These are phyloP conservation scores for Sugiyamaella qingdaonensis DNA, from an alignment of 805 yeast genomes.

Conservation along the genomic window DNA sequence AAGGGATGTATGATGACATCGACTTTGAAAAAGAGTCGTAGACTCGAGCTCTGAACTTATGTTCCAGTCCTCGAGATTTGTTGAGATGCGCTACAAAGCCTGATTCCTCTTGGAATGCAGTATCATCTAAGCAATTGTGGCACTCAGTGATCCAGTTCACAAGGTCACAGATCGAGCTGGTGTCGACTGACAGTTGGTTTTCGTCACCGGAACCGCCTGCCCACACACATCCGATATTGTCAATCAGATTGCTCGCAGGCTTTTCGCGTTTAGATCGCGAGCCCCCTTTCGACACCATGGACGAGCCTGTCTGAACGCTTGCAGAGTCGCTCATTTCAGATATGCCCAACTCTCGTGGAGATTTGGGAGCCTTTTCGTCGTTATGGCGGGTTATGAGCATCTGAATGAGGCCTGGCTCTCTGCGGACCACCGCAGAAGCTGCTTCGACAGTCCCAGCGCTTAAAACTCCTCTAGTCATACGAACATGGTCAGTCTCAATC, in stretches of 20 bases:
- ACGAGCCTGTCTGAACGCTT: background rate
- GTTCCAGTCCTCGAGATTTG: background rate
- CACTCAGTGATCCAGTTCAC: slow-evolving; percentile 25
- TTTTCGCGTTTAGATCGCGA: background rate
- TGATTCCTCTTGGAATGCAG: slow-evolving; percentile 19
- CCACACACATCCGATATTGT: slow-evolving; percentile 23
- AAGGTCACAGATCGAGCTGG: slow-evolving; percentile 16
- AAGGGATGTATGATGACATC: slow-evolving; percentile 1
- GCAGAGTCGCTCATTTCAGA: background rate
- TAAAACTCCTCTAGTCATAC: slow-evolving; percentile 18
- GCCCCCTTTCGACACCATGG: background rate
- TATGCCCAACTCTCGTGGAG: no score
- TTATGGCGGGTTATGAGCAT: slow-evolving; percentile 21
- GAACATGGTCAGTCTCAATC: slow-evolving; percentile 12
- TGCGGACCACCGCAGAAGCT: slow-evolving; percentile 10
- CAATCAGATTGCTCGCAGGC: slow-evolving; percentile 1
- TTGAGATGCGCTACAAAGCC: slow-evolving; percentile 24
- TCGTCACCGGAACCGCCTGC: slow-evolving; percentile 5
- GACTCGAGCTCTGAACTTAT: background rate
- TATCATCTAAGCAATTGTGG: slow-evolving; percentile 16
- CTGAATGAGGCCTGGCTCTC: slow-evolving; percentile 17
- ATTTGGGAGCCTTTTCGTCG: slow-evolving; percentile 1
- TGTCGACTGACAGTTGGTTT: background rate
- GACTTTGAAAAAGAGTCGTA: background rate
- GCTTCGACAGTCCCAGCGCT: slow-evolving; percentile 20